phyloP scores from a whole-genome alignment of 108 stramenopile genomes.

The Nitzschia sp. region DNA sequence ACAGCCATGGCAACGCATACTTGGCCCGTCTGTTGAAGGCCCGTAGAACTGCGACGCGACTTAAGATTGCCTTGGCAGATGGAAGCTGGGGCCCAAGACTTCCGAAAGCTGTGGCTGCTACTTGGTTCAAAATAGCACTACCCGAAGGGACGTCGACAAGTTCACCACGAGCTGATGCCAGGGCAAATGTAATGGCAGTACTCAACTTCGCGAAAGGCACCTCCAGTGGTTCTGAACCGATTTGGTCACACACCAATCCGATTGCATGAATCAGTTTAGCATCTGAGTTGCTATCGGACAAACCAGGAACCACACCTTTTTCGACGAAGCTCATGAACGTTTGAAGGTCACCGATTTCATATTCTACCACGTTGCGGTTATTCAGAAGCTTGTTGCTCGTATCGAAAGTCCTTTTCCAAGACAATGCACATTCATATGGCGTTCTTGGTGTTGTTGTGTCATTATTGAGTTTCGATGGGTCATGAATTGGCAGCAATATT shows the following conservation, averaged over 20 bases:
- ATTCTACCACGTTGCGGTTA: slow-evolving; percentile 12
- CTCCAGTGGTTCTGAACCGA: slow-evolving; percentile 52
- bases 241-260: slow-evolving; percentile 53
- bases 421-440: slow-evolving; percentile 63
- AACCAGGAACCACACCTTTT: slow-evolving; percentile 41
- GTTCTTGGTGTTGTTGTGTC: slow-evolving; percentile 32
- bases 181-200: slow-evolving; percentile 49
- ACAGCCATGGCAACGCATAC: slow-evolving; percentile 71
- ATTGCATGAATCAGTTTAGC: slow-evolving; percentile 44
- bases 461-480: slow-evolving; percentile 21
- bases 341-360: slow-evolving; percentile 24
- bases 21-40: slow-evolving; percentile 74
- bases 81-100: slow-evolving; percentile 33
- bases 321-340: slow-evolving; percentile 47
- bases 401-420: slow-evolving; percentile 50
- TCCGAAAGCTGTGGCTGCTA: slow-evolving; percentile 48
- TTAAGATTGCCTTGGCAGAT: slow-evolving; percentile 61
- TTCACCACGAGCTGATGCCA: slow-evolving; percentile 23
- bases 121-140: slow-evolving; percentile 42
- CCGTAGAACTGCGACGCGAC: slow-evolving; percentile 70
- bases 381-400: slow-evolving; percentile 1
- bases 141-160: not conserved
- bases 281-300: slow-evolving; percentile 57
- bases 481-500: slow-evolving; percentile 63
- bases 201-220: slow-evolving; percentile 49